A percentile compares a stretch with the other conserved stretches of the same genome.
These are phyloP conservation scores for Wallacemonas sp. DNA, from an alignment of 208 protist genomes.

Conservation along the genomic window DNA sequence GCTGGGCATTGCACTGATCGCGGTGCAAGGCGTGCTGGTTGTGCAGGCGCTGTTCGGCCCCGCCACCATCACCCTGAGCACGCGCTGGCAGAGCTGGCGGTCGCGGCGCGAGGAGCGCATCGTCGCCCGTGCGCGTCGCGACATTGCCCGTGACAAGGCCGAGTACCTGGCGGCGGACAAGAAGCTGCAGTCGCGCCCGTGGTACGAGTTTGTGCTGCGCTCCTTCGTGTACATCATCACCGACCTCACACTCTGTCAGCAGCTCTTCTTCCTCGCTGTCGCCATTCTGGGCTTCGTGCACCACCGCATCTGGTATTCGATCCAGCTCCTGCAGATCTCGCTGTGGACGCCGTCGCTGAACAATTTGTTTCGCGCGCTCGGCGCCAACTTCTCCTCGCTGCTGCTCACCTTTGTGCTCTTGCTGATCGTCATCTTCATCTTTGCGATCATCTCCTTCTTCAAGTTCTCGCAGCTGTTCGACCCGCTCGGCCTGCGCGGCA, in stretches of 20 bases:
- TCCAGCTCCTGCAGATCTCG: conserved; percentile 67
- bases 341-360: conserved; percentile 42
- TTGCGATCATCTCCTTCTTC: conserved; percentile 62
- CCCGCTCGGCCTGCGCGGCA: conserved; percentile 34
- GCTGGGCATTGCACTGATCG: conserved; percentile 42
- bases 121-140: conserved; percentile 22
- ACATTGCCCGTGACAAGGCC: conserved; percentile 35
- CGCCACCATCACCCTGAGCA: conserved; percentile 37
- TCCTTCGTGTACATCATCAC: conserved; percentile 33
- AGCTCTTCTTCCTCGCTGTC: conserved; percentile 46
- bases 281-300: conserved; percentile 57
- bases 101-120: conserved; percentile 27
- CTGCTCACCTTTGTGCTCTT: conserved; percentile 60
- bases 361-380: conserved; percentile 54
- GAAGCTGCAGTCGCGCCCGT: conserved; percentile 18
- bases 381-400: conserved; percentile 40
- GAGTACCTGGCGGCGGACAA: conserved; percentile 28
- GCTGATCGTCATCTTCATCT: conserved; percentile 61
- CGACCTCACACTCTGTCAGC: conserved; percentile 32
- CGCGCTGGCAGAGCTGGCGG: conserved; percentile 44
- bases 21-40: conserved; percentile 41
- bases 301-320: conserved; percentile 58
- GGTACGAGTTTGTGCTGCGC: conserved; percentile 17
- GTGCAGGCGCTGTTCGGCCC: conserved; percentile 44
- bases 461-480: conserved; percentile 60